Evolutionary conservation across 768 basidiomycete species (phyloP), one percentile per base, ranked within the genome.

Genomic region (Saitozyma sp.): DNA sequence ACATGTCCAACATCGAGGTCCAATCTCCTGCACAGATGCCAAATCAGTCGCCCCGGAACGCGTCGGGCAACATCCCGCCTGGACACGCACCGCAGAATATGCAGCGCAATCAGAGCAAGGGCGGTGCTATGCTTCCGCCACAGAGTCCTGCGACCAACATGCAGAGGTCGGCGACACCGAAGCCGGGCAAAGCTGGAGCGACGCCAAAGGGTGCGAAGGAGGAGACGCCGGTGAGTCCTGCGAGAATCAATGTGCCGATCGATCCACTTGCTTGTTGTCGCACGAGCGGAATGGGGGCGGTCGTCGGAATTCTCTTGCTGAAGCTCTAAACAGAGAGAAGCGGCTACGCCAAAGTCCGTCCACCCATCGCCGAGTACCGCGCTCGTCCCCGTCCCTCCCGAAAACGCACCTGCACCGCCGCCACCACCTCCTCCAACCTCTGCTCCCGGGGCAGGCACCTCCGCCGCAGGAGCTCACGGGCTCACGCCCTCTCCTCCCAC

Each of bases 121-220:
- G 67, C 9, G 66, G 64, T 41, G 62, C 74, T 7, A 75, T 75
- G 74, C 66, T 75, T 51, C 74, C 74, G 7, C 74, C 74, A 49
- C 74, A 75, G 45, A 67, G 65, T 59, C 74, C 74, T 11, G 73
- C 70, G 8, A 59, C 55, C 38, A 54, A 45, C 19, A 43, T 66
- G 48, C 56, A 41, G 48, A 20, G 39, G 62, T 49, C 37, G 54
- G 64, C 51, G 42, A 75, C 71, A 37, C 71, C 71, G 8, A 75
- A 70, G 56, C 58, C 64, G 7, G 38, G 69, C 61, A 38, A 50
- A 54, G 20, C 56, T 64, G 58, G 62, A 51, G 52, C 67, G 64
- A 65, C 62, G 41, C 66, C 66, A 8, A 59, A 67, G 52, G 48
- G 17, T 14, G 55, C 14, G 2, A 46, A 59, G 19, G 61, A 64